phyloP scores from a whole-genome alignment of 108 stramenopile species.

The Phaeodactylum tricornutum region DNA sequence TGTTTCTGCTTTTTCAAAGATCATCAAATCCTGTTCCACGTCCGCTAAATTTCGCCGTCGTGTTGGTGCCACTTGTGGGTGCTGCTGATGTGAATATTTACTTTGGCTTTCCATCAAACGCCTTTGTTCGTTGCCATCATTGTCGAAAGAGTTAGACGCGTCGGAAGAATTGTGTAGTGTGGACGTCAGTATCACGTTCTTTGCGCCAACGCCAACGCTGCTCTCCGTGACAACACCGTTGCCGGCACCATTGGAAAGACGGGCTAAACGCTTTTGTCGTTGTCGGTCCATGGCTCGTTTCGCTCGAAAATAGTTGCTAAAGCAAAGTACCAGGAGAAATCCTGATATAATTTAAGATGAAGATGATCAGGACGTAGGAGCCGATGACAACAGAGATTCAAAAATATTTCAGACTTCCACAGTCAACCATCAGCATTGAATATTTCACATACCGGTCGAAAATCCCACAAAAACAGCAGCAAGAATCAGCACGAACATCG shows the following conservation, averaged over 20 bases:
- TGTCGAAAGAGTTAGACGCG: background rate
- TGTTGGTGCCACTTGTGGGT: too few species aligned
- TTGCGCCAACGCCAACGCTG: background rate
- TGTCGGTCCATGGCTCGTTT: conserved; percentile 75
- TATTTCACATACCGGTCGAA: too few species aligned
- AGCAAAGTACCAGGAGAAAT: conserved; percentile 68
- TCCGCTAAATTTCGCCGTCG: background rate
- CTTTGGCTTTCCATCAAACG: conserved; percentile 2
- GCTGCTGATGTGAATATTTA: too few species aligned
- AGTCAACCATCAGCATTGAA: too few species aligned
- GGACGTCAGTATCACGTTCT: too few species aligned
- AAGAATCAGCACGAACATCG: background rate
- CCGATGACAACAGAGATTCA: too few species aligned
- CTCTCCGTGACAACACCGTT: background rate
- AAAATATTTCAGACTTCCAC: too few species aligned
- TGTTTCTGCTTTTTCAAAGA: background rate
- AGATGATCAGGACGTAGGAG: too few species aligned
- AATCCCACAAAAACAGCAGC: conserved; percentile 65
- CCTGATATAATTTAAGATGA: too few species aligned
- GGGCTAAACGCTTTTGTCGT: conserved; percentile 42
- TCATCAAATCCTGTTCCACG: background rate
- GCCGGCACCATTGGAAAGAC: background rate
- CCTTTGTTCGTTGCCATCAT: background rate
- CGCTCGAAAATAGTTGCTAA: conserved; percentile 79
- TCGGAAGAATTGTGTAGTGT: too few species aligned